These are phyloP conservation scores for Polygonum aviculare DNA, from an alignment of 148 eudicot species.

Conservation along the genomic window DNA sequence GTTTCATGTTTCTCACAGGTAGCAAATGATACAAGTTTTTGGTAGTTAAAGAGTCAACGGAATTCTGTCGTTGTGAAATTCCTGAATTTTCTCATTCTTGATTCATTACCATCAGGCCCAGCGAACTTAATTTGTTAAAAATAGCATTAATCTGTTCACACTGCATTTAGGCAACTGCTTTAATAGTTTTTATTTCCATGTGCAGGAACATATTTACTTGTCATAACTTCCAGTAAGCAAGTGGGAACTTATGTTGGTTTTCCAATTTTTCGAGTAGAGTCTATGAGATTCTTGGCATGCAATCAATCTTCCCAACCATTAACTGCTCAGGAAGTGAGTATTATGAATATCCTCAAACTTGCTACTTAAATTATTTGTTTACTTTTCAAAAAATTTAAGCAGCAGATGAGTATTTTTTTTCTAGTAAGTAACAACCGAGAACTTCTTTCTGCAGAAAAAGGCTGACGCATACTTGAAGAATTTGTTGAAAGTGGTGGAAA, in stretches of 20 bases:
- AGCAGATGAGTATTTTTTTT: neutral
- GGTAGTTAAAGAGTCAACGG: neutral
- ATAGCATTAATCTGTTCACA: neutral
- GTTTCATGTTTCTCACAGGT: neutral
- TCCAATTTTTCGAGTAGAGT: conserved; percentile 65
- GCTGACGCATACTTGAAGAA: conserved; percentile 83
- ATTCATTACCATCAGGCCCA: neutral
- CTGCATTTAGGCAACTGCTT: neutral
- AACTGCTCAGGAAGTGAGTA: conserved; percentile 57
- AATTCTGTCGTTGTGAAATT: neutral
- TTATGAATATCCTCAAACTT: neutral
- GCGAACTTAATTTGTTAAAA: neutral
- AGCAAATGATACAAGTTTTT: neutral
- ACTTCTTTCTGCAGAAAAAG: conserved; percentile 53
- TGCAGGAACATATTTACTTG: conserved; percentile 65
- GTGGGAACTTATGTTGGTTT: conserved; percentile 84
- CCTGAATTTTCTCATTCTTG: neutral
- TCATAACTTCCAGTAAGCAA: conserved; percentile 75
- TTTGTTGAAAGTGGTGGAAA: conserved; percentile 72
- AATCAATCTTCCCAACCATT: conserved; percentile 40
- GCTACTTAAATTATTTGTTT: neutral
- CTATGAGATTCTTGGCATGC: conserved; percentile 85
- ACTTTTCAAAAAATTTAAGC: neutral
- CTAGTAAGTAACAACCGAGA: neutral
- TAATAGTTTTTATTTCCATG: neutral